Evolutionary conservation across 2,329 filamentous ascomycete species (phyloP).

Genomic region (Penicillium aurantiogriseum): DNA sequence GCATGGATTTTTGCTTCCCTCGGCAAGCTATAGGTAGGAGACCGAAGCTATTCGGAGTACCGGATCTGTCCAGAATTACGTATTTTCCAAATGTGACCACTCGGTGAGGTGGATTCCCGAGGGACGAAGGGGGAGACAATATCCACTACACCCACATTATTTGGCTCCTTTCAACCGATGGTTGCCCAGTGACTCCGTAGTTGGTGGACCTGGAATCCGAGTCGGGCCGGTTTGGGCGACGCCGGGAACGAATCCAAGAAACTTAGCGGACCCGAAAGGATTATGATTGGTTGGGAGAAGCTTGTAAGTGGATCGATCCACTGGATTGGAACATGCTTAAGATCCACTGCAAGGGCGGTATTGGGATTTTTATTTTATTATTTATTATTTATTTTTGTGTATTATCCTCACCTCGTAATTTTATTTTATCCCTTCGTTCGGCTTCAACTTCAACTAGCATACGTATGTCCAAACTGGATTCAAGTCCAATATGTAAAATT

Average conservation of each 20-base stretch:
- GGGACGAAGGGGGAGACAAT: conserved; percentile 12
- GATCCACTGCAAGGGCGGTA: conserved; percentile 26
- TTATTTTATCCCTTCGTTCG: conserved; percentile 1
- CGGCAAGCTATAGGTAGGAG: conserved; percentile 1
- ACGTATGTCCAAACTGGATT: neutral
- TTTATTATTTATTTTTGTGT: neutral
- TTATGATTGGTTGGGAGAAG: conserved; percentile 16
- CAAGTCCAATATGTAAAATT: neutral
- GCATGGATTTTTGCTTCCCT: conserved; percentile 1
- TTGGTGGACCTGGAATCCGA: conserved; percentile 29
- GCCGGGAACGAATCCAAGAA: conserved; percentile 25
- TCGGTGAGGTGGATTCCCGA: conserved; percentile 26
- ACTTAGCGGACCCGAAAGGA: conserved; percentile 2
- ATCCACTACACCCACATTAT: conserved; percentile 14
- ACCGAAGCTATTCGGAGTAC: neutral
- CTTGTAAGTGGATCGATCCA: conserved; percentile 18
- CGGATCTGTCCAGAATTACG: conserved; percentile 15
- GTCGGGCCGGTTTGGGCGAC: conserved; percentile 28
- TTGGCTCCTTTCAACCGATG: conserved; percentile 19
- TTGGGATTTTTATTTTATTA: neutral
- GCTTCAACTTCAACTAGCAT: neutral
- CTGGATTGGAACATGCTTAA: conserved; percentile 19
- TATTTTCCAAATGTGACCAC: conserved; percentile 21
- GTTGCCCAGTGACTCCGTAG: conserved; percentile 25
- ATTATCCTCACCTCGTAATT: neutral